phyloP scores from a whole-genome alignment of 352 stramenopile genomes.

The Globisporangium cederbergense region DNA sequence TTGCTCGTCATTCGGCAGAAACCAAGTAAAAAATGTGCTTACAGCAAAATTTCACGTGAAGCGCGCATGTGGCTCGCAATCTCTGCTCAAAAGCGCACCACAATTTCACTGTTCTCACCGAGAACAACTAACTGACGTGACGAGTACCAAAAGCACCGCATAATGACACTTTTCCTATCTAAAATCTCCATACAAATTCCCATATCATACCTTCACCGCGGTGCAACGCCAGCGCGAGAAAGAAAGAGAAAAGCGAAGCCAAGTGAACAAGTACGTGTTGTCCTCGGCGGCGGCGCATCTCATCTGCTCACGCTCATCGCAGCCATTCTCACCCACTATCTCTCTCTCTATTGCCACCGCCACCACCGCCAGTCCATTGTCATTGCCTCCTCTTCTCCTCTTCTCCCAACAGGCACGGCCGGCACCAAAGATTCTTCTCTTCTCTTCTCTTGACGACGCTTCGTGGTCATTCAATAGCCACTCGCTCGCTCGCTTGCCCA shows the following conservation, averaged over 20 bases:
- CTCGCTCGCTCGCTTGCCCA: not conserved
- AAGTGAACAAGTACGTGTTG: constrained; percentile 1
- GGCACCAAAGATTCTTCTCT: not conserved
- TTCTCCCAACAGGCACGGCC: not conserved
- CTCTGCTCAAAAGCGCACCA: not conserved
- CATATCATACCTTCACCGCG: not conserved
- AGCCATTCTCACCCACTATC: constrained; percentile 1
- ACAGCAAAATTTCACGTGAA: not conserved
- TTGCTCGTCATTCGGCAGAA: not conserved
- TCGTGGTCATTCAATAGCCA: not conserved
- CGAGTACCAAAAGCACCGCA: too few relatives aligned
- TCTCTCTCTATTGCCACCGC: not conserved
- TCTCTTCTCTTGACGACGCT: constrained; percentile 1
- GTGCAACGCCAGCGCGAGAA: not conserved
- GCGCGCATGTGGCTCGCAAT: not conserved
- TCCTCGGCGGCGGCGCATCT: not conserved
- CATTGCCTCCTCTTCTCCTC: not conserved
- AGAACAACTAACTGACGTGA: not conserved
- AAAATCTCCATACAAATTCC: not conserved
- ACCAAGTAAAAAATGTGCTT: not conserved
- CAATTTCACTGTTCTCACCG: not conserved
- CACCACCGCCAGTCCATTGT: not conserved
- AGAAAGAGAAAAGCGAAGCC: constrained; percentile 6
- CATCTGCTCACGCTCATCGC: not conserved
- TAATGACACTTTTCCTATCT: not conserved